Conservation (phyloP, 306 rosid species). For the Prunus mira region DNA sequence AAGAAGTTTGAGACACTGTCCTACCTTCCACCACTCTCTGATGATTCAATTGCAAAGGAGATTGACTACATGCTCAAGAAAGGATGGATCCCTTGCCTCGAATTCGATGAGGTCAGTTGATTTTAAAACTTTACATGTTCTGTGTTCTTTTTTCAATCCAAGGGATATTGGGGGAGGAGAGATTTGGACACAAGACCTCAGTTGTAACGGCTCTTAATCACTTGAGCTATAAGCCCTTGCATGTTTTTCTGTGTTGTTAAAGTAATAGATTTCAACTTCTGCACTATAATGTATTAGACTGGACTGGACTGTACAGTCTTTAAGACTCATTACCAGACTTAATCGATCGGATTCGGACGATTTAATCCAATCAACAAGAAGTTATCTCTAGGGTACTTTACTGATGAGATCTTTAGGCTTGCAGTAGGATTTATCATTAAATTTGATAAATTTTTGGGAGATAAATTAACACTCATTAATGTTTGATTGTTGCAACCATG, state of each 20-base stretch:
- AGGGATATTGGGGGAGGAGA: too few species aligned
- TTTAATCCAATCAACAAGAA: neutral
- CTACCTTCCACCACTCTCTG: conserved; percentile 67
- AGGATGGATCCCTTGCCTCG: conserved; percentile 86
- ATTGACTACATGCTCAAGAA: conserved; percentile 69
- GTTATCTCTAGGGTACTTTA: too few species aligned
- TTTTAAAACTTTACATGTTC: neutral
- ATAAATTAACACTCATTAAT: neutral
- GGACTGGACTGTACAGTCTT: too few species aligned
- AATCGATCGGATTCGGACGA: neutral
- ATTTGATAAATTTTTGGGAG: neutral
- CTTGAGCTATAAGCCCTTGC: too few species aligned
- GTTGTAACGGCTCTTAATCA: too few species aligned
- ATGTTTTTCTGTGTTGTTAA: too few species aligned
- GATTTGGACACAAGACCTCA: too few species aligned
- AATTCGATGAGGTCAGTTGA: conserved; percentile 62
- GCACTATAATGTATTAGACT: too few species aligned
- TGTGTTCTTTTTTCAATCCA: neutral
- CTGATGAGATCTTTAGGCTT: too few species aligned
- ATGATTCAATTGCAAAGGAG: conserved; percentile 69
- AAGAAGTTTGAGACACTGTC: conserved; percentile 78
- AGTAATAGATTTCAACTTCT: too few species aligned
- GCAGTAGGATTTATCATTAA: too few species aligned
- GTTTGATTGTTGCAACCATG: neutral
- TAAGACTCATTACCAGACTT: too few species aligned